Conservation (phyloP, 768 basidiomycete species). For the Rhizopogon vesiculosus region DNA sequence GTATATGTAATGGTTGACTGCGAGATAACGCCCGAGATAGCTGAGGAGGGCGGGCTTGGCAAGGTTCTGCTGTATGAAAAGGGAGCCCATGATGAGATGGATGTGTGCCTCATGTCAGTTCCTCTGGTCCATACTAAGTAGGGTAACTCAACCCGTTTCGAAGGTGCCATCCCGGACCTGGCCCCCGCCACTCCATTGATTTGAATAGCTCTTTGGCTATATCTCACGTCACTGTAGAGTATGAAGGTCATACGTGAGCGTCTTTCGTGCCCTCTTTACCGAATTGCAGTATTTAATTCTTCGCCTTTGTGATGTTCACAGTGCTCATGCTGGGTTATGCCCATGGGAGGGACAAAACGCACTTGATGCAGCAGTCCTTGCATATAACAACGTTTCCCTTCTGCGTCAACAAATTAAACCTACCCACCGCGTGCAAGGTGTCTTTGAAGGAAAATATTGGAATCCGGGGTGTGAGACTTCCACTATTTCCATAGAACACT, state of each 20-base stretch:
- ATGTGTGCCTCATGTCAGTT: conserved; percentile 59
- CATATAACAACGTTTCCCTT: conserved; percentile 69
- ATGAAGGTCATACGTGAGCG: conserved; percentile 58
- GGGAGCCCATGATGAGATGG: conserved; percentile 69
- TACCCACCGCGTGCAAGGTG: conserved; percentile 68
- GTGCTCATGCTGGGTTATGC: conserved; percentile 65
- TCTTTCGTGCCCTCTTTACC: not conserved
- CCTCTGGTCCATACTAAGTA: not conserved
- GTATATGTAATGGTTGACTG: not conserved
- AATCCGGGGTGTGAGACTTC: conserved; percentile 52
- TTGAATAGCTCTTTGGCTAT: conserved; percentile 58
- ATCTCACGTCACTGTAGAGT: conserved; percentile 52
- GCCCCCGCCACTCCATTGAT: conserved; percentile 57
- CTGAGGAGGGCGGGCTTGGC: conserved; percentile 70
- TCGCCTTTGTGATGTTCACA: conserved; percentile 15
- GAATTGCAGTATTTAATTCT: not conserved
- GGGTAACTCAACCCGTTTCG: not conserved
- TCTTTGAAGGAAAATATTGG: conserved; percentile 70
- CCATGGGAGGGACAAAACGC: conserved; percentile 81
- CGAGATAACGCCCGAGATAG: conserved; percentile 26
- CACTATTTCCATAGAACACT: not conserved
- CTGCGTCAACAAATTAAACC: conserved; percentile 78
- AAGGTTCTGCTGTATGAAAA: conserved; percentile 59
- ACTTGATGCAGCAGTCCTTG: conserved; percentile 72
- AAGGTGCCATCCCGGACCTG: conserved; percentile 75